These are phyloP conservation scores for Eucalyptus caleyi DNA, from an alignment of 345 rosid species.

Conservation along the genomic window DNA sequence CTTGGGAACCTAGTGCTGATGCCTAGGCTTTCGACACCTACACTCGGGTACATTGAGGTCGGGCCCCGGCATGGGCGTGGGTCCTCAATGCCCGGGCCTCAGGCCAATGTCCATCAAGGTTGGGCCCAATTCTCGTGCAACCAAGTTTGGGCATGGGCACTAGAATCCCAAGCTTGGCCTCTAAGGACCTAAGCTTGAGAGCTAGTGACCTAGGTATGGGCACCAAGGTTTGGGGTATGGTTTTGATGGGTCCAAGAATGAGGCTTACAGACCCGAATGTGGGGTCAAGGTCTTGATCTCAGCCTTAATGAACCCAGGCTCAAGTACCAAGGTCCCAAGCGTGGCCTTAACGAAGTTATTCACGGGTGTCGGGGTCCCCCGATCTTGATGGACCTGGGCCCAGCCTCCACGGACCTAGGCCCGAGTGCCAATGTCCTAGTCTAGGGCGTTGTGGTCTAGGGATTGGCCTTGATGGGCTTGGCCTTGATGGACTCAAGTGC, in stretches of 20 bases:
- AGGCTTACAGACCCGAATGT: accelerated
- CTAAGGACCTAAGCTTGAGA: accelerated
- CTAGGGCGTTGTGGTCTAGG: neutral
- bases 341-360: too few relatives aligned
- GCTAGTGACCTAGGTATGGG: neutral
- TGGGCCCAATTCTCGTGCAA: neutral
- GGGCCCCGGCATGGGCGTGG: neutral
- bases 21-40: accelerated
- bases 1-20: accelerated
- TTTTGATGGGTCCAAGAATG: neutral
- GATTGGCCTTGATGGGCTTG: neutral
- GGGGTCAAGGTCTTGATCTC: neutral
- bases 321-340: neutral
- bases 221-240: neutral
- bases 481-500: too few relatives aligned
- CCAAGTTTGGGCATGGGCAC: neutral
- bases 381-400: neutral
- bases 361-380: accelerated
- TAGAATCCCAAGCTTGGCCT: neutral
- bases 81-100: neutral
- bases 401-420: neutral
- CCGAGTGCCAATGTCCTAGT: accelerated
- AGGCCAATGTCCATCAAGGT: neutral
- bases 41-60: neutral
- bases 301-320: neutral